phyloP scores from a whole-genome alignment of 1,284 basidiomycete genomes.

The Cutaneotrichosporon mucoides region DNA sequence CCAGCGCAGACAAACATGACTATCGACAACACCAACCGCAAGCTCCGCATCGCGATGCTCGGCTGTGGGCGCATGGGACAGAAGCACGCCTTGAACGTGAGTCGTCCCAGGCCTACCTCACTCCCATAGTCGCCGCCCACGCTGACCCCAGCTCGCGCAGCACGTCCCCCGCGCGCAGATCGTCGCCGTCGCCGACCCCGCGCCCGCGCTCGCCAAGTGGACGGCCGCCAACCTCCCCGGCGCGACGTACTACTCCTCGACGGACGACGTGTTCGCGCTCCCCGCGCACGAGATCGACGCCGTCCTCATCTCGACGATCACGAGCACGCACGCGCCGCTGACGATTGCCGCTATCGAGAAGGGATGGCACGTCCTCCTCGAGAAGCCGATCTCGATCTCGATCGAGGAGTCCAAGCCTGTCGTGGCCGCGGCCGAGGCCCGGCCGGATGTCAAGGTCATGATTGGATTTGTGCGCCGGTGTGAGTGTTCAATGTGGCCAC shows the following conservation, averaged over 20 bases:
- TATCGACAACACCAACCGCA: too few species aligned
- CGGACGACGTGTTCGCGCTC: constrained; percentile 10
- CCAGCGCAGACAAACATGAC: too few species aligned
- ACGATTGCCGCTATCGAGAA: constrained; percentile 20
- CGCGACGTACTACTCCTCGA: constrained; percentile 2
- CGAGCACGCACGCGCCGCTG: constrained; percentile 22
- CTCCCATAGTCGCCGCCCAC: too few species aligned
- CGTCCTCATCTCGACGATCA: constrained; percentile 27
- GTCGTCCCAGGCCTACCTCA: background rate
- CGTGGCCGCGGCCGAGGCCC: constrained; percentile 20
- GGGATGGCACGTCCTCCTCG: constrained; percentile 34
- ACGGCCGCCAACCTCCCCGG: constrained; percentile 11
- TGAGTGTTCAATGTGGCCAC: background rate
- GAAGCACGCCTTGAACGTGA: constrained; percentile 23
- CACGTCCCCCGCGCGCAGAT: constrained; percentile 22
- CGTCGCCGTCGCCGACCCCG: constrained; percentile 23
- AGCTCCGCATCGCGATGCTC: constrained; percentile 22
- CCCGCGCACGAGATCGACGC: constrained; percentile 20
- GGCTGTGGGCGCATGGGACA: constrained; percentile 32
- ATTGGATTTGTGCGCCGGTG: constrained; percentile 35
- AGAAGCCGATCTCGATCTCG: constrained; percentile 39
- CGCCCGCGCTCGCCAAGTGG: constrained; percentile 3
- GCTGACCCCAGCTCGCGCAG: constrained; percentile 12
- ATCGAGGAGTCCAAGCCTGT: constrained; percentile 24
- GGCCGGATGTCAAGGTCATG: constrained; percentile 33